phyloP scores from a whole-genome alignment of 2,329 filamentous ascomycete species.

The Fusarium nematophilum region DNA sequence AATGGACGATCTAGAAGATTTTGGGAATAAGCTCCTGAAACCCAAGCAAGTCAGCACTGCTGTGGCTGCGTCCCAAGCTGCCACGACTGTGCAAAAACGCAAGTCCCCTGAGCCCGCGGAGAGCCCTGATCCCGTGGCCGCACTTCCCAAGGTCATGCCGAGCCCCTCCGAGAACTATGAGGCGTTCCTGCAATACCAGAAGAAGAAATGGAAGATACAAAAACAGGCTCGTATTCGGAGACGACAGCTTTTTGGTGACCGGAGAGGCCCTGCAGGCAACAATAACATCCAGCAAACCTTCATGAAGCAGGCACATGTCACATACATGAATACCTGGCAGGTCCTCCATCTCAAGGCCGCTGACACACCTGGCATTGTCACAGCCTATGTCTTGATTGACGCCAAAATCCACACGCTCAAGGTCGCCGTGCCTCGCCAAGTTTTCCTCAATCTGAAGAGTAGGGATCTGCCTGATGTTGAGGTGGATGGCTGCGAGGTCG shows the following conservation, averaged over 20 bases:
- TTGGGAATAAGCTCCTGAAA: conserved; percentile 75
- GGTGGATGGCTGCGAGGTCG: conserved; percentile 85
- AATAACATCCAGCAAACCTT: conserved; percentile 78
- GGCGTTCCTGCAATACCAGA: conserved; percentile 92
- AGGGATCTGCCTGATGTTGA: conserved; percentile 90
- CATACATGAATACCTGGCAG: conserved; percentile 96
- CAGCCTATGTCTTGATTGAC: conserved; percentile 91
- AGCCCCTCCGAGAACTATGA: conserved; percentile 86
- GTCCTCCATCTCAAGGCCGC: conserved; percentile 87
- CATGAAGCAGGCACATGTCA: conserved; percentile 89
- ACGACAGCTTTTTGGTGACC: conserved; percentile 92
- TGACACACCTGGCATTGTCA: conserved; percentile 86
- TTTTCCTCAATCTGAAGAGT: conserved; percentile 92
- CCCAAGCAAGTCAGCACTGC: conserved; percentile 67
- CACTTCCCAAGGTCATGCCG: conserved; percentile 86
- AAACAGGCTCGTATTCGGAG: conserved; percentile 87
- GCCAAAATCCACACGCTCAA: conserved; percentile 90
- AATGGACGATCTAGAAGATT: conserved; percentile 82
- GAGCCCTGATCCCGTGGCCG: conserved; percentile 81
- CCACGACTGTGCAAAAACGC: conserved; percentile 69
- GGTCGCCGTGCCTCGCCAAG: conserved; percentile 85
- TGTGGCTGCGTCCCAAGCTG: conserved; percentile 66
- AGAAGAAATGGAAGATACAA: conserved; percentile 99
- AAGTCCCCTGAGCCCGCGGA: conserved; percentile 78
- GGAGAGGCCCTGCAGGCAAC: conserved; percentile 61